These are phyloP conservation scores for Schizothecium vesticola DNA, from an alignment of 495 filamentous ascomycete species.

Conservation along the genomic window DNA sequence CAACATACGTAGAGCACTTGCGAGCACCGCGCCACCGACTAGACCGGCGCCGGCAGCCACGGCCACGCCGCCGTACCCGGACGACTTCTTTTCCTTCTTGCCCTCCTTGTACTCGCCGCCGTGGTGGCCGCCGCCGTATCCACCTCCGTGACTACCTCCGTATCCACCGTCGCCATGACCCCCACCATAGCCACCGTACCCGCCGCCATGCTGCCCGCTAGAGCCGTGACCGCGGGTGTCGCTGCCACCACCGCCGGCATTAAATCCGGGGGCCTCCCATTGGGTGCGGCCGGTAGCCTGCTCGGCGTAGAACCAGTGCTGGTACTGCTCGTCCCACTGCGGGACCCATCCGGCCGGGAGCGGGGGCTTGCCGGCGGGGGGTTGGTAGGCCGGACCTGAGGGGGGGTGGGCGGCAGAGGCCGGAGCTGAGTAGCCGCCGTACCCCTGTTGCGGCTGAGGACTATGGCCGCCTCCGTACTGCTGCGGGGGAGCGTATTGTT, in stretches of 20 bases:
- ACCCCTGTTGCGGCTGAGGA: conserved; percentile 13
- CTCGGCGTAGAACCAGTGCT: conserved; percentile 59
- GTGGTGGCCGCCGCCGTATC: background rate
- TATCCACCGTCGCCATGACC: conserved; percentile 24
- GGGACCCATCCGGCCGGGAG: conserved; percentile 56
- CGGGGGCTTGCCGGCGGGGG: conserved; percentile 45
- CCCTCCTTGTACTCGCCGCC: conserved; percentile 27
- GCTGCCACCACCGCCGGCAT: background rate
- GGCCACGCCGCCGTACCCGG: conserved; percentile 38
- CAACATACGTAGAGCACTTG: conserved; percentile 48
- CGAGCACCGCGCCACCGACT: conserved; percentile 51
- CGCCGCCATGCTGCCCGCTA: conserved; percentile 10
- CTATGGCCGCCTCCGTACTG: conserved; percentile 26
- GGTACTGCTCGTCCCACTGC: conserved; percentile 51
- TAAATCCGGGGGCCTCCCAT: conserved; percentile 50
- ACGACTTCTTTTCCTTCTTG: conserved; percentile 41
- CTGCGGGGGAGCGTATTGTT: conserved; percentile 7
- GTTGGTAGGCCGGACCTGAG: conserved; percentile 35
- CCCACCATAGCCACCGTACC: conserved; percentile 23
- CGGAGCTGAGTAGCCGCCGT: conserved; percentile 19
- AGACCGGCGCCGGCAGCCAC: conserved; percentile 53
- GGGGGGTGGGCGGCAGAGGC: conserved; percentile 12
- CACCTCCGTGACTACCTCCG: conserved; percentile 25
- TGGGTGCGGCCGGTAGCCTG: conserved; percentile 53
- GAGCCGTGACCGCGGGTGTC: conserved; percentile 13